Percentiles rank a stretch among this genome's conserved stretches.
Conservation (phyloP, 2,329 filamentous ascomycete genomes). For the Trichoderma atrobrunneum region DNA sequence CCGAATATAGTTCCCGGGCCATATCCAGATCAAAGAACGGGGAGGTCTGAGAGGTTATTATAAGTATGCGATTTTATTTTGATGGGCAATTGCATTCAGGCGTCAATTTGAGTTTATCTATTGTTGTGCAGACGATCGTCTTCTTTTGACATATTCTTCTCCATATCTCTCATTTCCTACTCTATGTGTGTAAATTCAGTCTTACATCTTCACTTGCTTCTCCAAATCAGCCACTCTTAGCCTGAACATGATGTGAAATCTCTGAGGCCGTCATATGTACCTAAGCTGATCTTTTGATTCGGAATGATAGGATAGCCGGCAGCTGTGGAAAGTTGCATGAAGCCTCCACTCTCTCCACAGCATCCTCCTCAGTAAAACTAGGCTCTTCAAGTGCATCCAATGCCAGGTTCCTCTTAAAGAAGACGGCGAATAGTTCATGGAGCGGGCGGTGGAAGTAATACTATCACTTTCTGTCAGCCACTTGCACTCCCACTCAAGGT, state of each 20-base stretch:
- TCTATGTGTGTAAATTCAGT: neutral
- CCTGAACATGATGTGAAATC: neutral
- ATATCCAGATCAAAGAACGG: neutral
- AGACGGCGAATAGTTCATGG: conserved; percentile 42
- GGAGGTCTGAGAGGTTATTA: neutral
- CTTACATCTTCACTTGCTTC: neutral
- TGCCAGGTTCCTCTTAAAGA: conserved; percentile 41
- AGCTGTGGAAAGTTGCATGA: conserved; percentile 41
- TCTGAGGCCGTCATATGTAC: neutral
- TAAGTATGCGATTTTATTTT: neutral
- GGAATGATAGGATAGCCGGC: conserved; percentile 31
- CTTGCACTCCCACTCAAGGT: neutral
- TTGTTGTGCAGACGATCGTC: neutral
- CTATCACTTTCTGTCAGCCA: conserved; percentile 22
- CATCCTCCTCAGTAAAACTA: conserved; percentile 40
- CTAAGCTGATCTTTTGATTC: conserved; percentile 13
- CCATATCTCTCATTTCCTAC: neutral
- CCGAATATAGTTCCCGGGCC: neutral
- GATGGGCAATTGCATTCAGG: no score
- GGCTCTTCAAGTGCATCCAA: conserved; percentile 48
- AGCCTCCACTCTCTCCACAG: conserved; percentile 30
- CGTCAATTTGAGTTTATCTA: no score
- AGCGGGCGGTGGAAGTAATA: conserved; percentile 45
- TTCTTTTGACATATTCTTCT: neutral
- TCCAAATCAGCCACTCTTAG: no score